Base-by-base conservation (phyloP, 176 grass and related monocot genomes). In the Triticum dicoccoides region DNA sequence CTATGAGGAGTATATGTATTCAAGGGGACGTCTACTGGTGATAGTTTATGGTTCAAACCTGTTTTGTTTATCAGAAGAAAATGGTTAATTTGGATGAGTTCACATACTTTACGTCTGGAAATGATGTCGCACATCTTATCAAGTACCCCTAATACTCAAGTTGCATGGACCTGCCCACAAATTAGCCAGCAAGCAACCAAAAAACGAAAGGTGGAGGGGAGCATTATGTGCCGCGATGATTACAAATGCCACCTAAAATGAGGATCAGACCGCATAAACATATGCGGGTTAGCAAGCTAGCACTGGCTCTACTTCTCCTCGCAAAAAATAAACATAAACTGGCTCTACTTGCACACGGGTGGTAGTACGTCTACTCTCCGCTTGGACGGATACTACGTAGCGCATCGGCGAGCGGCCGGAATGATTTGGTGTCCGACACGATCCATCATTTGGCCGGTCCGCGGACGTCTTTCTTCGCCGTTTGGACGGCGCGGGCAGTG, bases 201-300 rank as follows among this genome's bases (percentile, higher is more conserved):
- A 29, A 82, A 85, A 73, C 2, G 0, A 21, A 9, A 38, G 35
- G 6, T 9, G 13, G 39, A n/a, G 7, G 10, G 63, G 23, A 70
- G n/a, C 75, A 49, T 85, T 77, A 61, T 79, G 35, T 12, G 27
- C 14, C 3, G 17, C 77, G 66, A 82, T 89, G 62, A 86, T 89
- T 44, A 35, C 78, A 76, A 66, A 29, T 81, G 82, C 47, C 77
- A 30, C 82, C 82, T 37, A 61, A 61, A 76, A 74, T 38, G 66
- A 11, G 33, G 13, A 64, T 33, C 3, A 14, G 61, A n/a, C 35
- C 20, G 72, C 71, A 33, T 83, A 83, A 83, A 77, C 68, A 85
- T 56, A 21, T 56, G 61, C 21, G 61, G 25, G 24, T 85, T 78
- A 52, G 73, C 49, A 52, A 52, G 49, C 49, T 52, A 51, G 47